Percentiles rank a stretch among this genome's conserved stretches.
Evolutionary conservation across 495 filamentous ascomycete species (phyloP).

Genomic region (Aspergillus taichungensis): DNA sequence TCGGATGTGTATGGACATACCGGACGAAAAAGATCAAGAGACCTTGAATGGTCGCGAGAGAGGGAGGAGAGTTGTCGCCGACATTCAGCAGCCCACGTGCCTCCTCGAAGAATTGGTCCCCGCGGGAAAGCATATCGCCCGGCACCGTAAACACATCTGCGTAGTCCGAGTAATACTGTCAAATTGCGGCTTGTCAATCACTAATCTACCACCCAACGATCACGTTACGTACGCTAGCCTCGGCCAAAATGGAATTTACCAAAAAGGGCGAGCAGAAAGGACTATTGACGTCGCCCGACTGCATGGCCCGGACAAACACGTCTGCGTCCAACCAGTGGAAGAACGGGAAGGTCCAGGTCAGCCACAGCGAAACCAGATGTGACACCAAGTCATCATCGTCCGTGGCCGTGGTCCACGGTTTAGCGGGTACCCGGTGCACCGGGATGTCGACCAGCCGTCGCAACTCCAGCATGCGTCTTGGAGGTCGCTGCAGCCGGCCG

Average conservation of each 20-base stretch:
- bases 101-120: conserved; percentile 19
- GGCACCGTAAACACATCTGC: conserved; percentile 16
- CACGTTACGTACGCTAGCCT: conserved; percentile 23
- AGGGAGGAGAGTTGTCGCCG: conserved; percentile 7
- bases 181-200: too few species aligned
- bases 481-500: background rate
- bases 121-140: conserved; percentile 12
- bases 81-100: conserved; percentile 13
- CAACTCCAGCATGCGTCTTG: conserved; percentile 17
- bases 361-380: conserved; percentile 31
- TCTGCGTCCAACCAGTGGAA: conserved; percentile 28
- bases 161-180: conserved; percentile 21
- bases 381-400: conserved; percentile 32
- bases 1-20: conserved; percentile 1
- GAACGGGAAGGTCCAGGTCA: conserved; percentile 32
- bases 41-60: conserved; percentile 17
- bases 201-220: background rate
- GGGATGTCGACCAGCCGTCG: conserved; percentile 16
- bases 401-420: conserved; percentile 35
- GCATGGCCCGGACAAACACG: conserved; percentile 30
- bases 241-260: conserved; percentile 34
- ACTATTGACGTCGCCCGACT: conserved; percentile 9
- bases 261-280: conserved; percentile 35
- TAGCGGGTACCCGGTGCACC: conserved; percentile 22
- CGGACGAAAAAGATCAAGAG: conserved; percentile 11